Evolutionary conservation across 108 stramenopile species (phyloP).

Genomic region (Asterionellopsis glacialis): DNA sequence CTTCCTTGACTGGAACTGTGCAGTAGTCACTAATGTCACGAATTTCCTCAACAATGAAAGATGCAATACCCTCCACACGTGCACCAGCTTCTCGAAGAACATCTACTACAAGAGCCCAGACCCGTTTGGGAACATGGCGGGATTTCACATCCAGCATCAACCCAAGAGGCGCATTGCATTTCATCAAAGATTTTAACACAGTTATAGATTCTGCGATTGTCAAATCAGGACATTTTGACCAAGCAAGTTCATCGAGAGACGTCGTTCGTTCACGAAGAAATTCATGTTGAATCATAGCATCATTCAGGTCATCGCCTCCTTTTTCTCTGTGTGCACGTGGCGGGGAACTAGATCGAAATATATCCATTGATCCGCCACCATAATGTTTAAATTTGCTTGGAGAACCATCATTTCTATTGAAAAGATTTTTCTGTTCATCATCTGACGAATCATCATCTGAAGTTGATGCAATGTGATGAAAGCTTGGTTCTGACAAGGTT

Average conservation of each 20-base stretch:
- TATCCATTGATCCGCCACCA: too few relatives aligned
- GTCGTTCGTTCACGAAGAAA: neutral
- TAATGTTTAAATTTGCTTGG: neutral
- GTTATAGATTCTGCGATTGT: slow-evolving; percentile 54
- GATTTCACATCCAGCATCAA: slow-evolving; percentile 81
- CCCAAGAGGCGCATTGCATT: slow-evolving; percentile 55
- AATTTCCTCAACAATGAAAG: slow-evolving; percentile 70
- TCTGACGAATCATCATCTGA: slow-evolving; percentile 19
- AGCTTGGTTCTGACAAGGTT: neutral
- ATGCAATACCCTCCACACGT: slow-evolving; percentile 71
- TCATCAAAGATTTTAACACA: slow-evolving; percentile 44
- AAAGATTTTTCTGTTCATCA: slow-evolving; percentile 9
- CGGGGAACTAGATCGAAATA: too few relatives aligned
- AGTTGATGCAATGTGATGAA: slow-evolving; percentile 6
- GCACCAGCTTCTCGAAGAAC: slow-evolving; percentile 54
- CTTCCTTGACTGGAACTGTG: slow-evolving; percentile 46
- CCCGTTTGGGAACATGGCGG: slow-evolving; percentile 65
- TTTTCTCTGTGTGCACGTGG: too few relatives aligned
- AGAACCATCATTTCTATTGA: neutral
- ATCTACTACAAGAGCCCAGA: slow-evolving; percentile 72
- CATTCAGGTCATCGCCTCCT: too few relatives aligned
- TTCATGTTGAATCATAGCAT: too few relatives aligned
- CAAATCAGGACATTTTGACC: slow-evolving; percentile 38
- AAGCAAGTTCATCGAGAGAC: neutral
- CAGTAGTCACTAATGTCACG: slow-evolving; percentile 60